Percentiles rank a stretch among this genome's conserved stretches.
Evolutionary conservation across 257 asterid species (phyloP).

Genomic region (Jaltomata sinuosa): DNA sequence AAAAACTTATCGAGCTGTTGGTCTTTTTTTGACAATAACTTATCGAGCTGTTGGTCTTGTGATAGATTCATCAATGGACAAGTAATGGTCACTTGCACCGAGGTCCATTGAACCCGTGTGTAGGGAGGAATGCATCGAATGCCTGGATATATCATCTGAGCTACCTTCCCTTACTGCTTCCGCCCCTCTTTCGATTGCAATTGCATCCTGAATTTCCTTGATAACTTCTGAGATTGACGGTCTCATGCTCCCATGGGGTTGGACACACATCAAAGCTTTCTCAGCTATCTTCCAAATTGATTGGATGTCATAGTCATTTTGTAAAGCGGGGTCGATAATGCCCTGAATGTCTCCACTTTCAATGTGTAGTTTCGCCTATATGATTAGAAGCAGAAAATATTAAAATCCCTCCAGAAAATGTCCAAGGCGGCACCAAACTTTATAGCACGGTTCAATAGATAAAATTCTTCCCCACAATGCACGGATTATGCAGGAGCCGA

Average conservation of each 20-base stretch:
- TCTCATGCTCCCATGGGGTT: conserved; percentile 94
- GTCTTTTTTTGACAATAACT: too few species aligned
- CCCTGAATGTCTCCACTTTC: conserved; percentile 98
- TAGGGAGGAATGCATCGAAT: conserved; percentile 67
- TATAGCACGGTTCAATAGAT: background rate
- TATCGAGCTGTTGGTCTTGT: conserved; percentile 78
- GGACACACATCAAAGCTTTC: conserved; percentile 92
- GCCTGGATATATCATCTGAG: conserved; percentile 74
- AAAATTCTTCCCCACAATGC: background rate
- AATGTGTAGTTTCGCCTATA: conserved; percentile 80
- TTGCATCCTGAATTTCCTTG: conserved; percentile 91
- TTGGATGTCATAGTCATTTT: conserved; percentile 63
- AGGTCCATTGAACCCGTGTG: conserved; percentile 56
- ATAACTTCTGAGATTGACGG: conserved; percentile 89
- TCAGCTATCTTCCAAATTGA: conserved; percentile 99
- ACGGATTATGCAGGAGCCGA: background rate
- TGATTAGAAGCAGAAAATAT: background rate
- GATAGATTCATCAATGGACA: conserved; percentile 75
- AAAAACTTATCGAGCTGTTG: conserved; percentile 61
- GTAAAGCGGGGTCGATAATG: conserved; percentile 73
- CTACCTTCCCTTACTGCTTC: conserved; percentile 63
- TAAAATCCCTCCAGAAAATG: background rate
- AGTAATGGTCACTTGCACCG: conserved; percentile 52
- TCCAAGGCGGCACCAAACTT: background rate
- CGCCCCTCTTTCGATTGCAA: conserved; percentile 62